These are phyloP conservation scores for Pythium graminicola DNA, from an alignment of 352 stramenopile species.

Conservation along the genomic window DNA sequence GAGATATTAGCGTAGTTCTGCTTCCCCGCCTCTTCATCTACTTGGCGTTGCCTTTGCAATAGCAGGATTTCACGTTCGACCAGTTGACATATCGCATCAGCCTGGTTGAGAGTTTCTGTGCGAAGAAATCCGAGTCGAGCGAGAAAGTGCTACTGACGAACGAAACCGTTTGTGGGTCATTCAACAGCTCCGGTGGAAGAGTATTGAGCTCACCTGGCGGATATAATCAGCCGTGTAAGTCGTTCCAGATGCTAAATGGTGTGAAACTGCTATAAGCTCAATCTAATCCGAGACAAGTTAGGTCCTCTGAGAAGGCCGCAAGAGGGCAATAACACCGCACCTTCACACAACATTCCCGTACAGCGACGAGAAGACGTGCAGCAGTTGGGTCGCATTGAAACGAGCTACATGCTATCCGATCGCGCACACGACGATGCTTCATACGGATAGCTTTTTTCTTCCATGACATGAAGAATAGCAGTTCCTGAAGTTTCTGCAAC, in stretches of 20 bases:
- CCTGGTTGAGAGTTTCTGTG: background rate
- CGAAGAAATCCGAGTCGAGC: constrained; percentile 1
- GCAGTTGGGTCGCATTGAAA: constrained; percentile 47
- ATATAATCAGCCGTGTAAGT: background rate
- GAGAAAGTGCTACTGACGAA: constrained; percentile 3
- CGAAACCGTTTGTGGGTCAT: too few relatives aligned
- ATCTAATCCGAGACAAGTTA: constrained; percentile 1
- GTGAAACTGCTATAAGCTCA: background rate
- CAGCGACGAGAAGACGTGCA: constrained; percentile 25
- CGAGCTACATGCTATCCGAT: constrained; percentile 35
- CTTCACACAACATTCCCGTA: constrained; percentile 27
- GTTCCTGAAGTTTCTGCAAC: constrained; percentile 52
- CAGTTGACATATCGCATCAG: constrained; percentile 1
- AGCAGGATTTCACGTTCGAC: background rate
- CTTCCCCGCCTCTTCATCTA: constrained; percentile 6
- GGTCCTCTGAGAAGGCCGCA: too few relatives aligned
- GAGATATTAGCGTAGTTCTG: constrained; percentile 18
- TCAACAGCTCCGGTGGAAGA: too few relatives aligned
- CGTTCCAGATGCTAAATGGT: background rate
- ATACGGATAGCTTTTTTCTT: constrained; percentile 45
- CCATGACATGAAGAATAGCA: constrained; percentile 75
- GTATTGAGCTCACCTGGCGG: too few relatives aligned
- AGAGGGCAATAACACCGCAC: constrained; percentile 19
- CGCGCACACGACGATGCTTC: constrained; percentile 32
- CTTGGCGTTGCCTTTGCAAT: background rate